Evolutionary conservation across 179 eudicot species (phyloP), one percentile per base, ranked within the genome.

Genomic region (Silene noctiflora): DNA sequence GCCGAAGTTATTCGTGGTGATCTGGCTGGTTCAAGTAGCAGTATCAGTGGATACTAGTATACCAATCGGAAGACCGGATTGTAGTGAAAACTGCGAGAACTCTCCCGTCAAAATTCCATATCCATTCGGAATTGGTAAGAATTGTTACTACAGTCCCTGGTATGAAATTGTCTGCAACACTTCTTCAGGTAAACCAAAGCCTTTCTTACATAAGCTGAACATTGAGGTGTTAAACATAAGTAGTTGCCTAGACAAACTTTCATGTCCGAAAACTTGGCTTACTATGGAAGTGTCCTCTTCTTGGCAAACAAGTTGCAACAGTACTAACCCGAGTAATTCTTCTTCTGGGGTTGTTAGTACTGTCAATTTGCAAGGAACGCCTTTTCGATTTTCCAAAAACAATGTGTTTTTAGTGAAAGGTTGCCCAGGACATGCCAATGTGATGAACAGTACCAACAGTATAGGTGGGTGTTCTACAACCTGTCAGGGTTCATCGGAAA

Each of bases 91-190:
- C 74, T 80, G 83, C 25, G 31, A 59, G 27, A 76, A 72, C 19
- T 76, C 74, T 4, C n/a, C 33, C 2, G 27, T 80, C 20, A 35
- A 59, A 66, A 44, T 76, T 44, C 74, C 80, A 56, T 80, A 35
- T 55, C 82, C 80, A 44, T 80, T 67, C 72, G 77, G 83, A 4
- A 76, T 76, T 39, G 80, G 80, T 11, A 21, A 25, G 1, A 62
- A 76, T 27, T 72, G 83, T 55, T 80, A 76, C 69, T 67, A 55
- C 56, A 69, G 48, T 71, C 76, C 71, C 39, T 81, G 73, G 76
- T 79, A n/a, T 77, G 89, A 65, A 73, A 82, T 33, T 71, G 62
- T 21, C 48, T 75, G 56, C 82, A 89, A 73, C 62, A 64, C 73
- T 55, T 33, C 69, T 53, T 39, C 73, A 11, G 61, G 22, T 73